These are phyloP conservation scores for Fusarium sp. DNA, from an alignment of 2,329 filamentous ascomycete genomes.

Conservation along the genomic window DNA sequence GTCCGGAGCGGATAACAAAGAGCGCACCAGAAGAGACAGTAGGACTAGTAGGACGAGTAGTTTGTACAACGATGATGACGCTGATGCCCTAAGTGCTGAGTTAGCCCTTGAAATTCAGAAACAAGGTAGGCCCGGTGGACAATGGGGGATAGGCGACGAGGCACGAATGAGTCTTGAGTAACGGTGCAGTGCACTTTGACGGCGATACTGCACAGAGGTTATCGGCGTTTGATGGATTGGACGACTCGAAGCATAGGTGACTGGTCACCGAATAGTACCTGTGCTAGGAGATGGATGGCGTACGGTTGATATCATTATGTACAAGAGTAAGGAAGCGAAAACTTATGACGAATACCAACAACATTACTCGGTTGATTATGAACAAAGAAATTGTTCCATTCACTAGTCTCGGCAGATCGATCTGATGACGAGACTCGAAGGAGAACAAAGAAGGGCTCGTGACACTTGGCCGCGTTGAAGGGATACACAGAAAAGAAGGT, in stretches of 20 bases:
- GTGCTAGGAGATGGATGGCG: slow-evolving; percentile 14
- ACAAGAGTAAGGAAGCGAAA: slow-evolving; percentile 12
- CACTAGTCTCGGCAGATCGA: not conserved
- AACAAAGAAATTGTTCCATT: slow-evolving; percentile 16
- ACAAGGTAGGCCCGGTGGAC: slow-evolving; percentile 62
- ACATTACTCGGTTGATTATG: slow-evolving; percentile 6
- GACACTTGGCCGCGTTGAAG: slow-evolving; percentile 6
- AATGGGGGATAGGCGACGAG: slow-evolving; percentile 86
- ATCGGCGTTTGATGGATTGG: slow-evolving; percentile 51
- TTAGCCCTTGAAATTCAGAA: slow-evolving; percentile 64
- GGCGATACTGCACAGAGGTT: slow-evolving; percentile 15
- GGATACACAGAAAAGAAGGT: slow-evolving; percentile 10
- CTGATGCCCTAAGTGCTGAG: slow-evolving; percentile 53
- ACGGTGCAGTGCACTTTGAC: slow-evolving; percentile 5
- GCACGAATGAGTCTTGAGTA: slow-evolving; percentile 80
- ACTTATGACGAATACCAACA: slow-evolving; percentile 22
- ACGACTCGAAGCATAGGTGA: not conserved
- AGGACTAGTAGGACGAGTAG: slow-evolving; percentile 56
- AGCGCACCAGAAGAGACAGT: slow-evolving; percentile 53
- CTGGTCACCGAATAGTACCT: not conserved
- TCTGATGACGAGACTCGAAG: slow-evolving; percentile 4
- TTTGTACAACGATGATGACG: slow-evolving; percentile 54
- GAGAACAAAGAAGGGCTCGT: slow-evolving; percentile 35
- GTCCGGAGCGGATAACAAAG: slow-evolving; percentile 47
- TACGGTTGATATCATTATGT: slow-evolving; percentile 10